Evolutionary conservation across 192 early-diverging fungal species (phyloP), one percentile per base, ranked within the genome.

Genomic region (Pilobolus umbonatus): DNA sequence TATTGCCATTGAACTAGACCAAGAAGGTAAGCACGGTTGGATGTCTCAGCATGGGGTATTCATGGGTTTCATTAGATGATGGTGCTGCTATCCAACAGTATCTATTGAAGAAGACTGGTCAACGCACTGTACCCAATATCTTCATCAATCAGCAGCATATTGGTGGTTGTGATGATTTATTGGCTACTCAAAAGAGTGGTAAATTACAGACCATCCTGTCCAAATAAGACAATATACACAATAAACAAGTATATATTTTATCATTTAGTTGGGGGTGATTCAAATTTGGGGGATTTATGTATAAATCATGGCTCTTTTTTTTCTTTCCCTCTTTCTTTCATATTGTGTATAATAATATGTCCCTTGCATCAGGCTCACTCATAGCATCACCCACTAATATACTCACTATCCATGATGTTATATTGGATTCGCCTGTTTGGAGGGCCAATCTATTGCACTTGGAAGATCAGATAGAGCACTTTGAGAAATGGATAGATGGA

Each of bases 71-170:
- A 14, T 53, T 61, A 32, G 72, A 72, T 1, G 42, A 74, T 29
- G 80, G 79, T 32, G 35, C 63, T 44, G 81, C 58, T 14, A 88
- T 90, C 51, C 86, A 88, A 60, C 58, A 57, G 7, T 79, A 82
- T 47, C 81, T 89, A 15, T 24, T 26, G 1, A 44, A 73, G 43
- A 57, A 79, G 61, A 84, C 83, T 15, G 73, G 73, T 17, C 85
- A 89, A 69, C 75, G 82, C n/a, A 88, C 85, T 7, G 88, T 89
- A 29, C 88, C 88, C 54, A 89, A 85, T 51, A 80, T 88, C 65
- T 89, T 86, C 70, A 80, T 84, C 62, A 70, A 76, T 15, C 62
- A 75, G 38, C 55, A 81, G 39, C 88, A 90, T 54, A 64, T 88
- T 54, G 88, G 87, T 38, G 88, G 88, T 36, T 80, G 77, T 55